Evolutionary conservation across 164 flowering plant species (phyloP), one percentile per base, ranked within the genome.

Genomic region (Echeveria elegans): DNA sequence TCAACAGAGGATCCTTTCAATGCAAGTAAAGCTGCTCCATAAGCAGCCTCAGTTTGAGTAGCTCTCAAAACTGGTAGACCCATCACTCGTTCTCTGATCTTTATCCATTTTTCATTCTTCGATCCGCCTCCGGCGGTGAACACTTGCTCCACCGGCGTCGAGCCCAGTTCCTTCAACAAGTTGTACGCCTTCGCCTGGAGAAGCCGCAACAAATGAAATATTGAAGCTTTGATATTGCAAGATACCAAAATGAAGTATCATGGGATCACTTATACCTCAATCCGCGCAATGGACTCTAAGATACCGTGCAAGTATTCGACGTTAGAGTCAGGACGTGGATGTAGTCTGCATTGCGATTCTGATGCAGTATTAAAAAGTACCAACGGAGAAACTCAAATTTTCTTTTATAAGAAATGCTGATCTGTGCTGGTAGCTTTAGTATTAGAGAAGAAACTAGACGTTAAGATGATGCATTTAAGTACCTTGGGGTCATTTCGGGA

Each of bases 41-140:
- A 90, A 63, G 97, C 94, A 70, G 98, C 98, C 73, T 93, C 96
- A 1, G 97, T 90, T 63, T 93, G 91, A 68, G 63, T 34, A 63
- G 98, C 96, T 12, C 78, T 81, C 19, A 78, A 72, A 63, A 93
- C 97, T 0, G 97, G 94, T 73, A 90, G 73, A 38, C 90, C 87
- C 11, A 93, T 82, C 19, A 93, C 91, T 48, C 97, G 78, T 76
- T 83, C 88, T 26, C 98, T 78, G 29, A 93, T 93, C 77, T 79
- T 75, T 50, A 58, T 87, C 98, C 98, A 90, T 72, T 76, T 80
- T 65, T 77, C 86, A 64, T 93, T 93, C 71, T 82, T 87, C 0
- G 98, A 78, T 0, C 98, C 98, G 12, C 98, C 98, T 59, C 98
- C 98, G 1, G 98, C 90, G 1, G 96, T 93, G 41, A 87, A 84